Evolutionary conservation across 2,329 filamentous ascomycete genomes (phyloP).

Genomic region (Calonectria honghensis): DNA sequence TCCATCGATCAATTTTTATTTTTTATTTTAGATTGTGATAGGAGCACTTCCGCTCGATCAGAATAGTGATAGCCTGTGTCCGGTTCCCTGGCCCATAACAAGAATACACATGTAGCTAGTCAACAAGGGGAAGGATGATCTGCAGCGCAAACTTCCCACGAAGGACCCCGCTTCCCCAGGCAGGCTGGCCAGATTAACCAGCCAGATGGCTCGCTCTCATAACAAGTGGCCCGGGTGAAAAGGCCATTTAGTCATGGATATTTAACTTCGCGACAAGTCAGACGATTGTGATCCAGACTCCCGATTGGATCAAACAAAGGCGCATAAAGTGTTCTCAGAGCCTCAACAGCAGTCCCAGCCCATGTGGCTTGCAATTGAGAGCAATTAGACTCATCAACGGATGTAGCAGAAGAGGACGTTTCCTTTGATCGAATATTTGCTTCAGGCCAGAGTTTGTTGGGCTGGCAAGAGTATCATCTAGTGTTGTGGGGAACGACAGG

Average conservation of each 20-base stretch:
- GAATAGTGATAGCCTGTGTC: not conserved
- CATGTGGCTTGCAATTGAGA: not conserved
- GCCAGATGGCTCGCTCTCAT: conserved; percentile 11
- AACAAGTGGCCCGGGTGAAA: conserved; percentile 12
- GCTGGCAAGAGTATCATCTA: conserved; percentile 9
- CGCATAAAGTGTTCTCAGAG: not conserved
- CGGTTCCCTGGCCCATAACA: not conserved
- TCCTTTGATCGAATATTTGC: not conserved
- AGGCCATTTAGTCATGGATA: conserved; percentile 20
- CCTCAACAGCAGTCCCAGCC: not conserved
- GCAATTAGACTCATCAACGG: not conserved
- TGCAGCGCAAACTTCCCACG: conserved; percentile 23
- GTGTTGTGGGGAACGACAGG: conserved; percentile 27
- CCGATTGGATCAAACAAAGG: no score
- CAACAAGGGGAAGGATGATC: conserved; percentile 8
- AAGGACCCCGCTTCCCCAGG: conserved; percentile 20
- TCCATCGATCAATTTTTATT: no score
- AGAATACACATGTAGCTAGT: not conserved
- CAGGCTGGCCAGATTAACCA: conserved; percentile 1
- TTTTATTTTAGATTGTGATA: no score
- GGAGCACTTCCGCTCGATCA: not conserved
- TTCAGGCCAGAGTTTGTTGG: not conserved
- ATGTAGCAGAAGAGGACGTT: not conserved
- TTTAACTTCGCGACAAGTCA: not conserved
- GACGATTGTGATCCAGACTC: not conserved